These are phyloP conservation scores for Debaryomyces singareniensis DNA, from an alignment of 1,139 yeast species.

Conservation along the genomic window DNA sequence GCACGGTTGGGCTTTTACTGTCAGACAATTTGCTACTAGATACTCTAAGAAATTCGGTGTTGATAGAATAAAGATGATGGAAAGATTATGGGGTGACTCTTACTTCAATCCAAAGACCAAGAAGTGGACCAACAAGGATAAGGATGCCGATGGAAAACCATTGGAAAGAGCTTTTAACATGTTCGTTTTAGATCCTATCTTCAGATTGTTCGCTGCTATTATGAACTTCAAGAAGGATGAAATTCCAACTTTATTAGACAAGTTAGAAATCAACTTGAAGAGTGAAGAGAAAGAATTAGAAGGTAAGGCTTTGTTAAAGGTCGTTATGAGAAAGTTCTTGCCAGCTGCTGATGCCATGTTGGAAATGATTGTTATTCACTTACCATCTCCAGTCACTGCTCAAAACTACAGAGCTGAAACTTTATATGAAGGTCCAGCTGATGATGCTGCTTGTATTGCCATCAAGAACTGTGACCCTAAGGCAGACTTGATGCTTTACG, in stretches of 20 bases:
- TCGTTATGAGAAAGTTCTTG: conserved; percentile 99
- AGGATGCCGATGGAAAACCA: conserved; percentile 90
- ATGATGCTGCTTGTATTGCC: conserved; percentile 85
- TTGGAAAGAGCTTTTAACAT: conserved; percentile 99
- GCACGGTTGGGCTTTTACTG: conserved; percentile 99
- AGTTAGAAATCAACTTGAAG: conserved; percentile 88
- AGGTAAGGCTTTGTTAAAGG: conserved; percentile 97
- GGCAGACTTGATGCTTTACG: conserved; percentile 98
- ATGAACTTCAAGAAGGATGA: conserved; percentile 77
- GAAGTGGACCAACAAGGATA: conserved; percentile 97
- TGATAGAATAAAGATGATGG: conserved; percentile 96
- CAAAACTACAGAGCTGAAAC: conserved; percentile 99
- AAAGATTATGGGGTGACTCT: conserved; percentile 99
- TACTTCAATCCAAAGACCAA: conserved; percentile 99
- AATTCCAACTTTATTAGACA: conserved; percentile 81
- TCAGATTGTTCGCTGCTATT: conserved; percentile 58
- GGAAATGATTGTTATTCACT: conserved; percentile 98
- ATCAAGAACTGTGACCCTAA: conserved; percentile 98
- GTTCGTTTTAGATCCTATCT: conserved; percentile 98
- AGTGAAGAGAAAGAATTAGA: conserved; percentile 94
- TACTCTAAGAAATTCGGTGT: conserved; percentile 99
- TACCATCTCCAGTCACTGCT: conserved; percentile 99
- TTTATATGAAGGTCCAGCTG: conserved; percentile 98
- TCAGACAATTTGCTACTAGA: conserved; percentile 97
- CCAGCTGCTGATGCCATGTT: conserved; percentile 99